phyloP scores from a whole-genome alignment of 1,284 basidiomycete genomes.

The Schizophyllum commune region DNA sequence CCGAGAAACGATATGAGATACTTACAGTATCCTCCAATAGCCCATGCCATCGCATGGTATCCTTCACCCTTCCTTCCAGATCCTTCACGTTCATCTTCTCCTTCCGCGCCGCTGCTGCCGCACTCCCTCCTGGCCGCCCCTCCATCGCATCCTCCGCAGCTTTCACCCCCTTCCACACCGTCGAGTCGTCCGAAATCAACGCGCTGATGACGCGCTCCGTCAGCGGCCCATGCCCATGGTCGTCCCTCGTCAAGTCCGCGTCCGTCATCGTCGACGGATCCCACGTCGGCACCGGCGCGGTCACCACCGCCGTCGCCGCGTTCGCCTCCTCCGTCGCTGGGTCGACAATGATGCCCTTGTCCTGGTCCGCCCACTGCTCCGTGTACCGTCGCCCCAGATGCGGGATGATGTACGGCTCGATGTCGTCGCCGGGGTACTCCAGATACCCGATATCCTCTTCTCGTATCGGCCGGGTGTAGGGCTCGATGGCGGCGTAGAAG shows the following conservation, averaged over 20 bases:
- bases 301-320: conserved; percentile 16
- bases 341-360: conserved; percentile 32
- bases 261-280: conserved; percentile 67
- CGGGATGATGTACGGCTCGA: conserved; percentile 81
- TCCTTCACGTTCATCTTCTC: conserved; percentile 69
- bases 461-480: conserved; percentile 76
- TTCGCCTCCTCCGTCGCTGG: conserved; percentile 25
- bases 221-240: conserved; percentile 69
- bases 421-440: conserved; percentile 80
- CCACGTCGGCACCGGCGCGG: conserved; percentile 47
- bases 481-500: conserved; percentile 81
- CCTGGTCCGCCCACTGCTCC: conserved; percentile 90
- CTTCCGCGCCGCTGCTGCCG: conserved; percentile 60
- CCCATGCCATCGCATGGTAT: conserved; percentile 67
- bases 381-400: conserved; percentile 84
- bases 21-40: conserved; percentile 51
- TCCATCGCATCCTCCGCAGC: conserved; percentile 79
- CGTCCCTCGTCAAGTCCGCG: conserved; percentile 54
- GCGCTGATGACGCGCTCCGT: conserved; percentile 79
- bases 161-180: conserved; percentile 67
- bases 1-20: conserved; percentile 5
- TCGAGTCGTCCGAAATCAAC: conserved; percentile 54
- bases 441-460: conserved; percentile 91
- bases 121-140: conserved; percentile 65
- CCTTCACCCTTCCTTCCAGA: conserved; percentile 59